phyloP scores from a whole-genome alignment of 192 early-diverging fungal species.

The Coemansia sp. region DNA sequence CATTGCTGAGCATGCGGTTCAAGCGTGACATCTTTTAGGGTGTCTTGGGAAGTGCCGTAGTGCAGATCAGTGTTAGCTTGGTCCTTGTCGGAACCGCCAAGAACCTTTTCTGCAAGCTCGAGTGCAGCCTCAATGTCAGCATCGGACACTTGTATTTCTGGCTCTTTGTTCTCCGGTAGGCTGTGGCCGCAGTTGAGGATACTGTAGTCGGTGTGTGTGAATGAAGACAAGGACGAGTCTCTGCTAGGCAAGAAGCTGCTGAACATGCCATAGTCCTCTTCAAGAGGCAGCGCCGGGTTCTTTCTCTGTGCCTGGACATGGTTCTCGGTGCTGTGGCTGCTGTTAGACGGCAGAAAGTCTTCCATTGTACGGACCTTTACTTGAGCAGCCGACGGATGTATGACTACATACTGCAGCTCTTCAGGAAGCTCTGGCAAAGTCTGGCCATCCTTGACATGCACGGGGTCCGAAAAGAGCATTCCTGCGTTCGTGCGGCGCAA shows the following conservation, averaged over 20 bases:
- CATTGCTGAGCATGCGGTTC: not conserved
- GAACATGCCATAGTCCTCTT: slow-evolving; percentile 35
- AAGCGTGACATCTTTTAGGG: slow-evolving; percentile 20
- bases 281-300: slow-evolving; percentile 1
- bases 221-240: slow-evolving; percentile 30
- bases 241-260: slow-evolving; percentile 44
- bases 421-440: slow-evolving; percentile 45
- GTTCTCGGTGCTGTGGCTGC: not conserved
- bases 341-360: slow-evolving; percentile 16
- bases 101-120: slow-evolving; percentile 16
- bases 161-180: not conserved
- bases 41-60: not conserved
- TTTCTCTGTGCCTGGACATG: not conserved
- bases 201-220: slow-evolving; percentile 12
- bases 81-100: slow-evolving; percentile 1
- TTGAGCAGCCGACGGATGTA: slow-evolving; percentile 30
- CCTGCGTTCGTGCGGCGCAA: slow-evolving; percentile 38
- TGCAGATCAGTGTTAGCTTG: not conserved
- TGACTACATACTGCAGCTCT: slow-evolving; percentile 45
- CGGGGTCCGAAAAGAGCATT: slow-evolving; percentile 52
- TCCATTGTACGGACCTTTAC: slow-evolving; percentile 20
- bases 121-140: slow-evolving; percentile 20
- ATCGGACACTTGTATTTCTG: not conserved
- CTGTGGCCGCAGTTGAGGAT: slow-evolving; percentile 3
- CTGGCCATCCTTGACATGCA: slow-evolving; percentile 27